Evolutionary conservation across 305 asterid species (phyloP).

Genomic region (Solanum hybrid): DNA sequence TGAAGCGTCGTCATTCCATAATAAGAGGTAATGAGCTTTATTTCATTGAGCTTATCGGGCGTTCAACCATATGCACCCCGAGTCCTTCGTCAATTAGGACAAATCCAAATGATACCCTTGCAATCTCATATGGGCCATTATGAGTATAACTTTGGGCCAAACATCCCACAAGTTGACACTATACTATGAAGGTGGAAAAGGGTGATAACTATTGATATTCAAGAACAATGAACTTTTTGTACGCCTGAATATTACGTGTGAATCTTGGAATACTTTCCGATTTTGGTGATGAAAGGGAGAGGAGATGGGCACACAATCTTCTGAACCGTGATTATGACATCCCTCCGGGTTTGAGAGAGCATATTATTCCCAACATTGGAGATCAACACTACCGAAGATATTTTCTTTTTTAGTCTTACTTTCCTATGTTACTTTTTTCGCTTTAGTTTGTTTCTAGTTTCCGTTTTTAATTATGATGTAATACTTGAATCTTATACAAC

Average conservation of each 20-base stretch:
- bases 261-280: background rate
- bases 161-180: too few relatives aligned
- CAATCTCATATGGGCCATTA: too few relatives aligned
- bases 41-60: too few relatives aligned
- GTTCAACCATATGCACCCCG: too few relatives aligned
- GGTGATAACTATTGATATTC: too few relatives aligned
- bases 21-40: too few relatives aligned
- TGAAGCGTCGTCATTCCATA: too few relatives aligned
- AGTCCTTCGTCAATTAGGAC: too few relatives aligned
- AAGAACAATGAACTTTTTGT: background rate
- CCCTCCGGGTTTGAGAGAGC: background rate
- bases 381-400: background rate
- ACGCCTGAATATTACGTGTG: background rate
- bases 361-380: background rate
- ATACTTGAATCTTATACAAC: background rate
- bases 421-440: background rate
- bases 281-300: background rate
- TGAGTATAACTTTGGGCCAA: too few relatives aligned
- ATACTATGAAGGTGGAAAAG: too few relatives aligned
- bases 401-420: background rate
- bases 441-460: background rate
- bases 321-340: background rate
- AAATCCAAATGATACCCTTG: too few relatives aligned
- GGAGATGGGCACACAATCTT: background rate
- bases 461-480: background rate